Base-by-base conservation (phyloP, 2,329 filamentous ascomycete species). In the Torrubiellomyces zombiae region DNA sequence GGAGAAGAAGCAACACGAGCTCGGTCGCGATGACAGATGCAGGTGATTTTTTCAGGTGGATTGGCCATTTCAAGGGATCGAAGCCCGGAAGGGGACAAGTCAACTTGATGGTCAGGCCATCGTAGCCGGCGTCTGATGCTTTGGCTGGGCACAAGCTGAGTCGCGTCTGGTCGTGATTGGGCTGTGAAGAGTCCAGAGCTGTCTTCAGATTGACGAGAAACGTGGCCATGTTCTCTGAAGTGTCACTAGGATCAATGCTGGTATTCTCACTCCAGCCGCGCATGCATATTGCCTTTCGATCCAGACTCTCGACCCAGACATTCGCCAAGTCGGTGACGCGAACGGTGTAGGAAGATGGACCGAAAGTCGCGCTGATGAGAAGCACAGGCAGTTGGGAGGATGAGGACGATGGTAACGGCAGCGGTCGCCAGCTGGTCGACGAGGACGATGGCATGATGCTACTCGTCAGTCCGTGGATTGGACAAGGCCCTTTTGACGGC, bases 171-270 rank as follows among this genome's bases (percentile, higher is more conserved):
- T 44, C 42, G 33, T 61, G 57, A 18, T 53, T 54, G 12, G 44
- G 41, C 18, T 51, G 50, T 12, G 40, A 66, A 29, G 34, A 55
- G 53, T 56, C 63, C 40, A 69, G 48, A 16, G 62, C 60, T 20
- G 52, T 51, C 24, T 55, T 48, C 11, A 86, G 53, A 38, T 75
- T 73, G 13, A 65, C 57, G 9, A 85, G 53, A 25, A 86, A 68
- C 25, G 72, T 70, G 14, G 51, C 44, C 50, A 80, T 67, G 39
- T 86, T 78, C 25, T 69, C 64, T 0, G 59, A 54, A 31, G 75
- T 73, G 35, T 76, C 71, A 41, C 64, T 71, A 2, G 79, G 72
- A 42, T 86, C 77, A 32, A 86, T 82, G 32, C 66, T 72, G 10
- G 74, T 78, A 37, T 70, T 62, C 36, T 74, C 61, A 14, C 63